These are phyloP conservation scores for Turnera subulata DNA, from an alignment of 345 rosid species.

Conservation along the genomic window DNA sequence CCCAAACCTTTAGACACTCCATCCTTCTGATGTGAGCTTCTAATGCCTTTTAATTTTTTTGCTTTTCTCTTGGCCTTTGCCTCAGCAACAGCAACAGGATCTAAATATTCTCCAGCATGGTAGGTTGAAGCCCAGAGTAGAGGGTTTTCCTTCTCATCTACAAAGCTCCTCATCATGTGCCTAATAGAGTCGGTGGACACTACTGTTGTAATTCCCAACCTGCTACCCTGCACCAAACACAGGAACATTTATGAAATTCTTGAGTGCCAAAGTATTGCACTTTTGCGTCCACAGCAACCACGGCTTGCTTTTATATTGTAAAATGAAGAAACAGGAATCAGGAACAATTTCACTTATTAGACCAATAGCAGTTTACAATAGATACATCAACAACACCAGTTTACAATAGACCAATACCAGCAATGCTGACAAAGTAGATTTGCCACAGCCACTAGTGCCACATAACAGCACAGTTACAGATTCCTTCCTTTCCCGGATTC, in stretches of 20 bases:
- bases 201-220: conserved; percentile 91
- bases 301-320: too few relatives aligned
- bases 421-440: conserved; percentile 98
- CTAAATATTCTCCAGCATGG: conserved; percentile 94
- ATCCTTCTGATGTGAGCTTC: conserved; percentile 38
- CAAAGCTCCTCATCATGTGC: conserved; percentile 99
- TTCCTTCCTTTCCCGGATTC: conserved; percentile 97
- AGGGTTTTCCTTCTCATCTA: conserved; percentile 83
- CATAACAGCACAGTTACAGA: conserved; percentile 94
- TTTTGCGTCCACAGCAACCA: too few relatives aligned
- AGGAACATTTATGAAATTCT: not conserved
- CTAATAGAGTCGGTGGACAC: conserved; percentile 93
- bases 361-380: too few relatives aligned
- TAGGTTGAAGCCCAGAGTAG: conserved; percentile 99
- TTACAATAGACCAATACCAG: conserved; percentile 52
- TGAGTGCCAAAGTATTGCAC: not conserved
- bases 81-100: conserved; percentile 87
- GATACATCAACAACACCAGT: conserved; percentile 7
- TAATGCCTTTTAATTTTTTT: conserved; percentile 49
- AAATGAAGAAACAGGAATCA: not conserved
- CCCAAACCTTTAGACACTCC: conserved; percentile 36
- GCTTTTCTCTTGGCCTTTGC: conserved; percentile 81
- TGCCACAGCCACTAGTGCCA: conserved; percentile 99
- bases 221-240: conserved; percentile 47
- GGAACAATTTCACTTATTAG: not conserved